Evolutionary conservation across 2,329 filamentous ascomycete genomes (phyloP).

Genomic region (Cryphonectria radicalis): DNA sequence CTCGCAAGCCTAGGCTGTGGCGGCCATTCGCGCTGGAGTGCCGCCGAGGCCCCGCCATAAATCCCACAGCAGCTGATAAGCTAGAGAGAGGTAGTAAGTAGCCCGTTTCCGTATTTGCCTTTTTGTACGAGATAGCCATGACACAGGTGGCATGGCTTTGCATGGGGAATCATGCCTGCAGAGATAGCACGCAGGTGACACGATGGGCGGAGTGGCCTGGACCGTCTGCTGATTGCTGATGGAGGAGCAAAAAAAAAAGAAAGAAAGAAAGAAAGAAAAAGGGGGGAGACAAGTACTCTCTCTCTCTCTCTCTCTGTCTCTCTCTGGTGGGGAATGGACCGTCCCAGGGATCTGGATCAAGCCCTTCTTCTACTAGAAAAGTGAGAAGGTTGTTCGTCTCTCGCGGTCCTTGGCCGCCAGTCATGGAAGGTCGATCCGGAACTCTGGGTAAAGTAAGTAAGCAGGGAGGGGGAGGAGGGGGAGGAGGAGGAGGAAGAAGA

Average conservation of each 20-base stretch:
- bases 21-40: constrained; percentile 2
- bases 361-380: neutral
- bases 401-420: neutral
- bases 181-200: neutral
- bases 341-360: neutral
- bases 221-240: neutral
- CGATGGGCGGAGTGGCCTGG: neutral
- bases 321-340: neutral
- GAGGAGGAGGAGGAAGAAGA: neutral
- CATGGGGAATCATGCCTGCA: neutral
- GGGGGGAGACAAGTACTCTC: neutral
- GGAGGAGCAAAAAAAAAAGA: neutral
- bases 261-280: too few species aligned
- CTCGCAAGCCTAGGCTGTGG: neutral
- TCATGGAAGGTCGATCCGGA: constrained; percentile 1
- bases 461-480: too few species aligned
- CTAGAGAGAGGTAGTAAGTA: neutral
- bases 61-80: constrained; percentile 16
- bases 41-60: neutral
- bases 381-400: neutral
- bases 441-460: neutral
- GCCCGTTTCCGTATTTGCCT: neutral
- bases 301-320: too few species aligned
- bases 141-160: neutral
- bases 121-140: constrained; percentile 1